Evolutionary conservation across 352 stramenopile species (phyloP).

Genomic region (Globisporangium okanoganense): DNA sequence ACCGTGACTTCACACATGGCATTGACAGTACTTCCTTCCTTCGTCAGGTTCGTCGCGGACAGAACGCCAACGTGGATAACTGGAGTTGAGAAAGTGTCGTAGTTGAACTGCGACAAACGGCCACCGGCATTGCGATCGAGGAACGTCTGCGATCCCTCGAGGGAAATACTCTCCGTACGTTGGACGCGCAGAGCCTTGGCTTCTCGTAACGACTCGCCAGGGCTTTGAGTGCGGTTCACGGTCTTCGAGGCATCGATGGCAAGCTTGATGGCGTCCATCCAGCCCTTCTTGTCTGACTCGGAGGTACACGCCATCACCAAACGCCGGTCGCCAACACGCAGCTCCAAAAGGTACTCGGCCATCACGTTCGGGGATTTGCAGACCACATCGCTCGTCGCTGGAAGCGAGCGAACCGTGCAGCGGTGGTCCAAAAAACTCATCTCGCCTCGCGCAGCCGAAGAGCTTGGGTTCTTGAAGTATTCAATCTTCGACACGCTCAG

Average conservation of each 20-base stretch:
- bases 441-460: conserved; percentile 67
- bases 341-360: conserved; percentile 65
- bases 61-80: conserved; percentile 78
- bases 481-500: conserved; percentile 85
- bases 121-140: conserved; percentile 61
- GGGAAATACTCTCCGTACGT: conserved; percentile 59
- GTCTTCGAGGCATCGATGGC: conserved; percentile 83
- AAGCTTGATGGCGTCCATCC: conserved; percentile 85
- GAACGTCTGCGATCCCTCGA: conserved; percentile 53
- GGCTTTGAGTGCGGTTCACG: conserved; percentile 60
- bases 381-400: conserved; percentile 55
- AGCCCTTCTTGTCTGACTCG: conserved; percentile 80
- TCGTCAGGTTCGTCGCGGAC: conserved; percentile 78
- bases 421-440: conserved; percentile 78
- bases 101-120: conserved; percentile 84
- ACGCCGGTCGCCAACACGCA: conserved; percentile 70
- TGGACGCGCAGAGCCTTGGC: conserved; percentile 56
- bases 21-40: conserved; percentile 71
- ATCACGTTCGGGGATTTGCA: conserved; percentile 71
- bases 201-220: conserved; percentile 45
- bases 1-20: conserved; percentile 80
- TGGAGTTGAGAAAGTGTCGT: conserved; percentile 75
- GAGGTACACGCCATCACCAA: conserved; percentile 85
- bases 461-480: conserved; percentile 82
- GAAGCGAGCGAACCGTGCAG: conserved; percentile 73